Conservation (phyloP, 176 grass and related monocot species). For the Carex cristatella region DNA sequence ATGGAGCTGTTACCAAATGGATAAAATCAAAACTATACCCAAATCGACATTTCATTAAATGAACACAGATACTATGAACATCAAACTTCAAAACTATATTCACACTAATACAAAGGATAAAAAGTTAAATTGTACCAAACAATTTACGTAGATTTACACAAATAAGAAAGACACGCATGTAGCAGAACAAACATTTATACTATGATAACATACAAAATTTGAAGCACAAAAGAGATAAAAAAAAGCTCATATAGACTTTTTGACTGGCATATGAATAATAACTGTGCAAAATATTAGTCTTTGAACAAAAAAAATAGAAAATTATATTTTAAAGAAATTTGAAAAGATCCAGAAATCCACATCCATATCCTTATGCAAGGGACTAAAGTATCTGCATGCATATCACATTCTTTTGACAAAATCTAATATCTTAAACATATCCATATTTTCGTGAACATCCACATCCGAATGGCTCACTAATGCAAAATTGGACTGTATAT, state of each 20-base stretch:
- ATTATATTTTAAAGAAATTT: neutral
- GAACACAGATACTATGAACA: neutral
- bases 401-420: neutral
- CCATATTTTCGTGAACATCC: neutral
- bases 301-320: neutral
- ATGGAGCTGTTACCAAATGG: no score
- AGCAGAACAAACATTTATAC: neutral
- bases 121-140: neutral
- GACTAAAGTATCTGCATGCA: neutral
- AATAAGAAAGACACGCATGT: neutral
- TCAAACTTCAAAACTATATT: neutral
- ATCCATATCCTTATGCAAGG: neutral
- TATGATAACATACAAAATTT: neutral
- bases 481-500: neutral
- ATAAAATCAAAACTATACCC: no score
- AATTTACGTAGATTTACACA: neutral
- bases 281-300: neutral
- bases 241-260: neutral
- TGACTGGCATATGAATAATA: neutral
- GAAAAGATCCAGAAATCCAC: neutral
- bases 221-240: neutral
- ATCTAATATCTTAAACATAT: neutral
- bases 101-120: neutral
- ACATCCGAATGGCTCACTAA: neutral
- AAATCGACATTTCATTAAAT: neutral